Evolutionary conservation across 768 basidiomycete genomes (phyloP), one percentile per base, ranked within the genome.

Genomic region (Boletus tylopilopsis): DNA sequence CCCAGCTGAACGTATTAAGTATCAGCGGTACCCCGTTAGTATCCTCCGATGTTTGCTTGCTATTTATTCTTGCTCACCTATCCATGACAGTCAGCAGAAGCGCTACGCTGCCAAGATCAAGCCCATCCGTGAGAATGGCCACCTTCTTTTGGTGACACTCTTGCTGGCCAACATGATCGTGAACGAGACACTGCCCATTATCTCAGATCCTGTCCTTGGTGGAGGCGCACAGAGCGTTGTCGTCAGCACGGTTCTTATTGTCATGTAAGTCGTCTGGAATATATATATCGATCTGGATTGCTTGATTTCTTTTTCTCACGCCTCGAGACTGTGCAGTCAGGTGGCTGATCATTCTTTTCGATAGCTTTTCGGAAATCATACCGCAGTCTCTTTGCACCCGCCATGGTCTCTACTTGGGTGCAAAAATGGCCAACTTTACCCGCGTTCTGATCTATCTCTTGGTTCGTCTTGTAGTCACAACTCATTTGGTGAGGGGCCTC

Each of bases 301-400:
- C 9, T 44, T 42, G 4, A 38, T 40, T 32, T 8, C 29, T 42
- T 38, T 30, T 25, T 30, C 5, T 5, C 6, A 21, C 22, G 18
- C 18, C 19, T 27, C 40, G 19, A 11, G 0, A 12, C 8, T 29
- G 9, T 12, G 12, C 12, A 29, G 11, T 29, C 2, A 8, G 12
- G 40, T 27, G 12, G n/a, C 47, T 61, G 24, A 57, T 34, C 23
- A 16, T 43, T n/a, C 9, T 5, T 46, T 33, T 41, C 36, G 34
- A 32, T 58, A 94, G 90, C 50, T 94, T 94, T 64, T 73, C 91
- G 22, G 91, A 94, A 71, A 90, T 94, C 55, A 94, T 94, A 53
- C 92, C 92, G 0, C 92, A 95, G 62, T 90, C 89, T 2, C 73
- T 94, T n/a, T 95, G 90, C 67, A 90, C 90, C 19, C 86, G 92